Conservation (phyloP, 805 yeast genomes). For the Starmerella tilneyi region DNA sequence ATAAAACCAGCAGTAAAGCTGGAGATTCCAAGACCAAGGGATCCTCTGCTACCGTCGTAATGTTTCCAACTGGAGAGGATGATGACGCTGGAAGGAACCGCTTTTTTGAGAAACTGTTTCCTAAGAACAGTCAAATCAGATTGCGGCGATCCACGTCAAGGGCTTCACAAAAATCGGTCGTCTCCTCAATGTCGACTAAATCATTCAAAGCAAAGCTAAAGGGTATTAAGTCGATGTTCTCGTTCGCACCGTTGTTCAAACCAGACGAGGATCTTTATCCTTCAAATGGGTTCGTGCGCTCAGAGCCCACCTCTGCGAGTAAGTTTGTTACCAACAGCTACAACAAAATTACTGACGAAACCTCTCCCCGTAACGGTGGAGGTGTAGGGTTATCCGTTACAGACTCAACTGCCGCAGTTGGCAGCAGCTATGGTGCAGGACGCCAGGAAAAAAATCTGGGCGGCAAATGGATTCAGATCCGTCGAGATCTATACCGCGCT, state of each 20-base stretch:
- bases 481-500: conserved; percentile 59
- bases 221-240: conserved; percentile 17
- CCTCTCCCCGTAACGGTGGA: too few relatives aligned
- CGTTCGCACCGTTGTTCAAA: conserved; percentile 12
- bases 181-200: conserved; percentile 7
- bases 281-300: conserved; percentile 7
- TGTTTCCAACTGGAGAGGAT: conserved; percentile 6
- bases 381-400: too few relatives aligned
- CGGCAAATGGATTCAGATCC: conserved; percentile 42
- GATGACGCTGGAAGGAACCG: conserved; percentile 4
- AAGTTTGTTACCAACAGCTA: neutral
- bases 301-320: neutral
- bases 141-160: conserved; percentile 15
- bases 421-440: neutral
- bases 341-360: neutral
- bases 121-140: conserved; percentile 17
- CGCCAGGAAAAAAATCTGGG: neutral
- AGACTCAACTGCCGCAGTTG: neutral
- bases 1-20: too few relatives aligned
- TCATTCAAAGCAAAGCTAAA: conserved; percentile 11
- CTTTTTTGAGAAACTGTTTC: conserved; percentile 21
- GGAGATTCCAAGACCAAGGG: too few relatives aligned
- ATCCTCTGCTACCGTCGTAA: conserved; percentile 2
- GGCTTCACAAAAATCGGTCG: conserved; percentile 8
- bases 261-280: conserved; percentile 20